These are phyloP conservation scores for Starmerella scarabaei DNA, from an alignment of 805 yeast genomes.

Conservation along the genomic window DNA sequence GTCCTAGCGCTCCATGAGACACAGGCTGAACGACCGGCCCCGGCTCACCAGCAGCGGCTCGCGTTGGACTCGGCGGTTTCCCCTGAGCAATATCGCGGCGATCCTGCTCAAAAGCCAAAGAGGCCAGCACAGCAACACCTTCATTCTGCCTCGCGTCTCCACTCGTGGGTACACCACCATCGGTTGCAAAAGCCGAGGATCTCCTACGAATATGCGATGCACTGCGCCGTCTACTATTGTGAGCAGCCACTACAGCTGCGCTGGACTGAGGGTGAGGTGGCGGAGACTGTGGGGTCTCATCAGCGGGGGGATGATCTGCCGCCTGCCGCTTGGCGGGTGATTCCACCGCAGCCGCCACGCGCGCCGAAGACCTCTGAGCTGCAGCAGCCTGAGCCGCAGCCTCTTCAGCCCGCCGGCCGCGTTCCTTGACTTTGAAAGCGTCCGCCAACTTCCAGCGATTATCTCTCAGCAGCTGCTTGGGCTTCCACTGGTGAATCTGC, in stretches of 20 bases:
- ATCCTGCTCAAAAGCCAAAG: conserved; percentile 19
- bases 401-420: background rate
- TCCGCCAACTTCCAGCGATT: conserved; percentile 16
- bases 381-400: background rate
- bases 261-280: conserved; percentile 2
- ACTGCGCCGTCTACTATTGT: conserved; percentile 13
- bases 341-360: background rate
- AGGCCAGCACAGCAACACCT: conserved; percentile 21
- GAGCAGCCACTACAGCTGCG: conserved; percentile 14
- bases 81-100: background rate
- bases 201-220: conserved; percentile 11
- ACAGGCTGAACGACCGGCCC: background rate
- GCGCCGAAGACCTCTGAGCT: background rate
- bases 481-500: conserved; percentile 20
- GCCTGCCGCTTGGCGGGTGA: background rate
- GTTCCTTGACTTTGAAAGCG: conserved; percentile 8
- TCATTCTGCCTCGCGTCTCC: conserved; percentile 16
- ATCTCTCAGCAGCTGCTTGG: conserved; percentile 14
- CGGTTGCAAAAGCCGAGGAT: conserved; percentile 4
- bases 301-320: background rate
- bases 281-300: no score
- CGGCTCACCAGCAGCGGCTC: background rate
- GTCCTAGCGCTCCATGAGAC: no score
- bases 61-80: background rate
- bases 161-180: background rate